Evolutionary conservation across 148 eudicot genomes (phyloP).

Genomic region (Rheum nobile): DNA sequence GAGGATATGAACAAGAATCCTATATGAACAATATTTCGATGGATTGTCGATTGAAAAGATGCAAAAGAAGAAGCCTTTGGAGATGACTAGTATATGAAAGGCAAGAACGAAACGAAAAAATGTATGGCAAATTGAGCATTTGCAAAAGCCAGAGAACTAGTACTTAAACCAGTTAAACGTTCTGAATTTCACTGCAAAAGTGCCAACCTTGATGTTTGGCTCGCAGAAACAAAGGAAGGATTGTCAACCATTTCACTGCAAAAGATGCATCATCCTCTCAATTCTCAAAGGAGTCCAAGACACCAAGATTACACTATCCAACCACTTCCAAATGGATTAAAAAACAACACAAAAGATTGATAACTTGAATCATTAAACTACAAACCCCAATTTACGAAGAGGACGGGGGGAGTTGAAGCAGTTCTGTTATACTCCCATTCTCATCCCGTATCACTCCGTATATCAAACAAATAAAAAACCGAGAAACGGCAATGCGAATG

Average conservation of each 20-base stretch:
- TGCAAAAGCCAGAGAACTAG: neutral
- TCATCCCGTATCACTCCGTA: neutral
- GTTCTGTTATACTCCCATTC: neutral
- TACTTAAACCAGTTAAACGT: too few species aligned
- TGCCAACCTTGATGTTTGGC: neutral
- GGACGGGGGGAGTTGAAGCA: neutral
- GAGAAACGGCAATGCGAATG: neutral
- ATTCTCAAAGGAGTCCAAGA: neutral
- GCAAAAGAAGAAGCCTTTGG: neutral
- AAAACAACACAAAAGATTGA: neutral
- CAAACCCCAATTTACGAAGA: neutral
- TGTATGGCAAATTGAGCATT: neutral
- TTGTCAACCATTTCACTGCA: too few species aligned
- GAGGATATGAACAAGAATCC: neutral
- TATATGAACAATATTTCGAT: neutral
- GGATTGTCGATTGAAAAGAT: neutral
- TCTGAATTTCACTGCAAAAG: neutral
- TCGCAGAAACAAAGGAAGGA: neutral
- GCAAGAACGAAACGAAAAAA: neutral
- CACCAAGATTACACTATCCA: neutral
- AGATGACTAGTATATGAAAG: neutral
- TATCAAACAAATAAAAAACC: neutral
- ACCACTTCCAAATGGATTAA: neutral
- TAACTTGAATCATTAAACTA: neutral
- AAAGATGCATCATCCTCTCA: neutral